Evolutionary conservation across 768 basidiomycete species (phyloP).

Genomic region (Trametes elegans): DNA sequence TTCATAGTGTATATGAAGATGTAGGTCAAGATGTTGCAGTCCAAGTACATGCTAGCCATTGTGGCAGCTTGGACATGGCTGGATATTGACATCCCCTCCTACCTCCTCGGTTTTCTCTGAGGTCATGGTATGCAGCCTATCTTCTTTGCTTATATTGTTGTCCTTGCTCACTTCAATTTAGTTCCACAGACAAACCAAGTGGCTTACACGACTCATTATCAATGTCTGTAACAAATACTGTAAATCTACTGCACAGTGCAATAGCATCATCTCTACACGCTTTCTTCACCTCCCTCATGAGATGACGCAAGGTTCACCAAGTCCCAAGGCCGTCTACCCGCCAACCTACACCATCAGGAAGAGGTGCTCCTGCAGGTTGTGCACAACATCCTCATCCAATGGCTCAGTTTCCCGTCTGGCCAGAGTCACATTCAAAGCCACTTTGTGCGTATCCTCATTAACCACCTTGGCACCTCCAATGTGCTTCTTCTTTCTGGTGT

Average conservation of each 20-base stretch:
- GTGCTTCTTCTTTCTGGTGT: not conserved
- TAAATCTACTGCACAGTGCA: too few species aligned
- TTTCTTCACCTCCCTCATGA: too few species aligned
- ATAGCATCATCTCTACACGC: too few species aligned
- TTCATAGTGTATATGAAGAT: too few species aligned
- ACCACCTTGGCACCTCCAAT: not conserved
- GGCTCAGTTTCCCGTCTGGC: not conserved
- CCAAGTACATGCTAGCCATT: not conserved
- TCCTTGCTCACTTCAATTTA: not conserved
- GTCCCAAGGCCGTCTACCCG: too few species aligned
- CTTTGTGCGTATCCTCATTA: not conserved
- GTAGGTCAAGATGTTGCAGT: not conserved
- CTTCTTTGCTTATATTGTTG: not conserved
- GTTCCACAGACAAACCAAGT: too few species aligned
- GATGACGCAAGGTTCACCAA: too few species aligned
- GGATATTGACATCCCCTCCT: not conserved
- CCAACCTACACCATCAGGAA: too few species aligned
- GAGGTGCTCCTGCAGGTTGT: too few species aligned
- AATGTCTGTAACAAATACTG: too few species aligned
- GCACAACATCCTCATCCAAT: too few species aligned
- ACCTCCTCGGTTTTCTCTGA: not conserved
- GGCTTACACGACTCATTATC: too few species aligned
- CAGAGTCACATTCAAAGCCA: not conserved
- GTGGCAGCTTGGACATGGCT: not conserved
- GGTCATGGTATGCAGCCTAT: not conserved